A percentile compares a stretch with the other conserved stretches of the same genome.
These are phyloP conservation scores for Tylopilus rubrobrunneus DNA, from an alignment of 768 basidiomycete genomes.

Conservation along the genomic window DNA sequence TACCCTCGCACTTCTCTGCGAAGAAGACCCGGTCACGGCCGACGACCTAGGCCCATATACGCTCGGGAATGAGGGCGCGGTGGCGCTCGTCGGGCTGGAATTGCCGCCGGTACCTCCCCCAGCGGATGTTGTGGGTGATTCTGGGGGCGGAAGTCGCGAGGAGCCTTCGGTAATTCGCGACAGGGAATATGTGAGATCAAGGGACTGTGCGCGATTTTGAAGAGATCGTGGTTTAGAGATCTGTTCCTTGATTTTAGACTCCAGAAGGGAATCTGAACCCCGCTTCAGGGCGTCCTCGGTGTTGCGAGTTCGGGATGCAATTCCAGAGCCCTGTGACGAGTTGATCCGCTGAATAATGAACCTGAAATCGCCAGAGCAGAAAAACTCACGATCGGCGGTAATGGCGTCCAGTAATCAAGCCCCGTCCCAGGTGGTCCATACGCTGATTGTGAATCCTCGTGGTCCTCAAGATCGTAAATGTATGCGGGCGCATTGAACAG, in stretches of 20 bases:
- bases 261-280: slow-evolving; percentile 79
- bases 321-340: slow-evolving; percentile 55
- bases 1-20: slow-evolving; percentile 37
- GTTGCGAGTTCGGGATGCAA: slow-evolving; percentile 63
- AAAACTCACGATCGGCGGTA: slow-evolving; percentile 67
- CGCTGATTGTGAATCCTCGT: slow-evolving; percentile 57
- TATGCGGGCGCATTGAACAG: slow-evolving; percentile 86
- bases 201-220: slow-evolving; percentile 83
- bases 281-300: slow-evolving; percentile 76
- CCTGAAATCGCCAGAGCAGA: background rate
- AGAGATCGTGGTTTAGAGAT: slow-evolving; percentile 72
- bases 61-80: slow-evolving; percentile 80
- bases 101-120: slow-evolving; percentile 69
- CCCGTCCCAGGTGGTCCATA: slow-evolving; percentile 50
- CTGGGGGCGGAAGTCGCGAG: slow-evolving; percentile 60
- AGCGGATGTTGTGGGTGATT: slow-evolving; percentile 77
- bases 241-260: slow-evolving; percentile 80
- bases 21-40: slow-evolving; percentile 41
- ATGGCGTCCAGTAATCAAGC: slow-evolving; percentile 72
- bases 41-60: slow-evolving; percentile 69
- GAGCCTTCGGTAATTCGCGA: slow-evolving; percentile 74
- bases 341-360: slow-evolving; percentile 19
- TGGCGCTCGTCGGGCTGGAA: slow-evolving; percentile 74
- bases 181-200: slow-evolving; percentile 82
- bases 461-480: slow-evolving; percentile 75